A percentile compares a stretch with the other conserved stretches of the same genome.
phyloP scores from a whole-genome alignment of 352 stramenopile species.

The Phytopythium boreale region DNA sequence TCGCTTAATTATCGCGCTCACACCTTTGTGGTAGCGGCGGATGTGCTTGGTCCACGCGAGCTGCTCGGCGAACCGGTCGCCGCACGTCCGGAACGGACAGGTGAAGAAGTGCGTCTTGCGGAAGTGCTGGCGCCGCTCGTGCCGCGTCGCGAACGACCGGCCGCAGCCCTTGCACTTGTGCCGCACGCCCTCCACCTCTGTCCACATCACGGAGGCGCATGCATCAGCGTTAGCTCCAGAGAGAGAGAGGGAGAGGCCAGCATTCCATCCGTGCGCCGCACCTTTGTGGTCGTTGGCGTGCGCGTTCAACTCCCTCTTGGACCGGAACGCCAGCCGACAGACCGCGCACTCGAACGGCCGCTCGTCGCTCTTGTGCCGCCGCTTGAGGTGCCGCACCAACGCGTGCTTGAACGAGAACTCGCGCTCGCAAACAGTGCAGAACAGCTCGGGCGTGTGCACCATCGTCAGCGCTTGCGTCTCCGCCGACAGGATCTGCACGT shows the following conservation, averaged over 20 bases:
- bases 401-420: constrained; percentile 72
- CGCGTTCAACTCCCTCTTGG: constrained; percentile 11
- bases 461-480: neutral
- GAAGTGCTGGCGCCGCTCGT: neutral
- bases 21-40: constrained; percentile 15
- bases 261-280: neutral
- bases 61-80: constrained; percentile 10
- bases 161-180: constrained; percentile 5
- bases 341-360: constrained; percentile 67
- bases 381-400: constrained; percentile 44
- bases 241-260: too few relatives aligned
- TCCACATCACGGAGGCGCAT: too few relatives aligned
- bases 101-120: constrained; percentile 3
- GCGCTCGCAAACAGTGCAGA: constrained; percentile 49
- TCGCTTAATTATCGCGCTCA: neutral
- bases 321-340: constrained; percentile 47
- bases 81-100: constrained; percentile 13
- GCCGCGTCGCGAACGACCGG: neutral
- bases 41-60: constrained; percentile 12
- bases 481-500: neutral
- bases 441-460: constrained; percentile 19
- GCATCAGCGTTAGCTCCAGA: too few relatives aligned
- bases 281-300: constrained; percentile 21
- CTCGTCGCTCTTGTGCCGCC: constrained; percentile 51
- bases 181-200: neutral